Base-by-base conservation (phyloP, 2,329 filamentous ascomycete genomes). In the Rhynchosporium graminicola region DNA sequence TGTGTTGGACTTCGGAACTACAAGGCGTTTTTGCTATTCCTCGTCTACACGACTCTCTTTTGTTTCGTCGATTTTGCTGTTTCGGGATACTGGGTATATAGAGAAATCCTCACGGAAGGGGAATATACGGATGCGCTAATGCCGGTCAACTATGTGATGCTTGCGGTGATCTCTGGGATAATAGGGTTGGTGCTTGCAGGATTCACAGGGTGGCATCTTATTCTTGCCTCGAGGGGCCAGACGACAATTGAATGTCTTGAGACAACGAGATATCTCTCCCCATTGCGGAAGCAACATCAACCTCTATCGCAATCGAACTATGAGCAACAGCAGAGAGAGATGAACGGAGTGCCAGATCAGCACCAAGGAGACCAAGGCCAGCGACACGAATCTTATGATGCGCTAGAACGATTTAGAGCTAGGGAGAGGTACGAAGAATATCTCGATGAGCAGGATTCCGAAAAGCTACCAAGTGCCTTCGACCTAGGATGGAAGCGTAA, bases 211-310 rank as follows among this genome's bases (percentile, higher is more conserved):
- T 99, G 95, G 93, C 95, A 99, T 79, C 82, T 98, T 61, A 86
- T 90, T 74, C 82, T 99, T 1, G 91, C 91, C 1, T 79, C 84
- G 59, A 83, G 84, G 31, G 92, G 91, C 3, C 87, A 96, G 76
- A 99, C 95, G 0, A 99, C 95, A 3, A 97, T 99, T 63, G 95
- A 99, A 76, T 96, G 90, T 71, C 80, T 99, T 63, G 95, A 99
- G 77, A 97, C 95, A 80, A 98, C 94, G 1, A 85, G 95, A 60
- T 99, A 99, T 76, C 83, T 97, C 7, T 92, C 90, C 9, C 91
- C 92, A 0, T 75, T 97, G 64, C 84, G 89, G 61, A 87, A 86
- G 73, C 84, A 84, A 55, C 83, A 94, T 73, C 87, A 90, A 72
- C 80, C 84, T 65, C 83, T 87, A 10, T 57, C 54, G 8, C 60